A percentile compares a stretch with the other conserved stretches of the same genome.
Conservation (phyloP, 2,329 filamentous ascomycete genomes). For the Drechslerella coelobrocha region DNA sequence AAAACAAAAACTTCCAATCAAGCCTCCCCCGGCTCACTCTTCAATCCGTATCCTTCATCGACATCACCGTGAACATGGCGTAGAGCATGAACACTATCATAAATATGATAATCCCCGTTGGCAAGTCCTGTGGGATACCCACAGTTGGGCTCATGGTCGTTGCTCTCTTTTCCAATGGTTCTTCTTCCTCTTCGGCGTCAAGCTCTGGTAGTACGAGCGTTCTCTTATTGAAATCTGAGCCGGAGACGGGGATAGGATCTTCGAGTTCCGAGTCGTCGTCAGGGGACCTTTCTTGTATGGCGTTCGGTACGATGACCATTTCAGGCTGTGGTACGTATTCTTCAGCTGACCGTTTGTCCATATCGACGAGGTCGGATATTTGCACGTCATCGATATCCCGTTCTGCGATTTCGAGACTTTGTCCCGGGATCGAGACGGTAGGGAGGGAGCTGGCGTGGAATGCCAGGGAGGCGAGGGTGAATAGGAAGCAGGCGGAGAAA, state of each 20-base stretch:
- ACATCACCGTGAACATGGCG: slow-evolving; percentile 48
- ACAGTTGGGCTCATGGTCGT: slow-evolving; percentile 25
- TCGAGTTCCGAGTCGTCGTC: slow-evolving; percentile 13
- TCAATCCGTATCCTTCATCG: slow-evolving; percentile 42
- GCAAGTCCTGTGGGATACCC: slow-evolving; percentile 39
- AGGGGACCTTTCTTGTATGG: slow-evolving; percentile 16
- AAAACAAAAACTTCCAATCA: background rate
- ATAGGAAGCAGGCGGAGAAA: slow-evolving; percentile 28
- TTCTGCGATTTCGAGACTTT: slow-evolving; percentile 14
- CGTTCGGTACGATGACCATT: background rate
- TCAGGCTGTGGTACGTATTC: slow-evolving; percentile 6
- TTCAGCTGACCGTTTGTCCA: slow-evolving; percentile 20
- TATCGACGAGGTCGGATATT: slow-evolving; percentile 13
- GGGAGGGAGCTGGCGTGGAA: slow-evolving; percentile 29
- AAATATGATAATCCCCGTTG: slow-evolving; percentile 41
- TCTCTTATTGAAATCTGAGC: slow-evolving; percentile 44
- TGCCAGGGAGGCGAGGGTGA: slow-evolving; percentile 24
- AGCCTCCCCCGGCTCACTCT: background rate
- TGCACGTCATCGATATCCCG: slow-evolving; percentile 28
- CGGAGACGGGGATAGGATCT: slow-evolving; percentile 33
- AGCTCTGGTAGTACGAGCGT: slow-evolving; percentile 3
- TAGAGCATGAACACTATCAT: slow-evolving; percentile 48
- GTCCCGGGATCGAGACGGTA: slow-evolving; percentile 10
- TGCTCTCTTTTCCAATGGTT: slow-evolving; percentile 12
- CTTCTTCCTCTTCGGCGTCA: slow-evolving; percentile 23